Conservation (phyloP, 352 stramenopile genomes). For the Pythium grandisporangium region DNA sequence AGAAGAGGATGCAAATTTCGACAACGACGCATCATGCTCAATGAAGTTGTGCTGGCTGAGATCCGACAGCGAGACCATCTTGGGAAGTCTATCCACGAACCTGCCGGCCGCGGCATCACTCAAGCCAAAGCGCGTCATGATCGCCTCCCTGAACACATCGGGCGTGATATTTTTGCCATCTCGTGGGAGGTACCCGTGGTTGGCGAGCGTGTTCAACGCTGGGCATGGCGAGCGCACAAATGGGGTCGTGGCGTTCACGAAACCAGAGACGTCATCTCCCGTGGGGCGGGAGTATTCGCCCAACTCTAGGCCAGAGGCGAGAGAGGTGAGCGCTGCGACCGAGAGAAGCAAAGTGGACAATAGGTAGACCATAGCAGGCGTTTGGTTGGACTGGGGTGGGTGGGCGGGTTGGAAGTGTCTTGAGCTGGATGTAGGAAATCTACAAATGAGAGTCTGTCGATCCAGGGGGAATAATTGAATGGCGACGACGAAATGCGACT, state of each 20-base stretch:
- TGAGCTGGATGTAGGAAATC: too few species aligned
- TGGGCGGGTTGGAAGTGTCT: too few species aligned
- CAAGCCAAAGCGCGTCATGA: constrained; percentile 42
- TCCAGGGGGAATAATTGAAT: too few species aligned
- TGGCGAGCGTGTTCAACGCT: constrained; percentile 59
- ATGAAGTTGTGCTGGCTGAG: constrained; percentile 46
- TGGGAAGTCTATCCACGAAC: constrained; percentile 22
- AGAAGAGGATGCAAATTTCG: constrained; percentile 21
- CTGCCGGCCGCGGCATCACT: constrained; percentile 20
- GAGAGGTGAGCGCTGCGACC: too few species aligned
- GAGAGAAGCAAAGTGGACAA: too few species aligned
- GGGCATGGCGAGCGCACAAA: constrained; percentile 44
- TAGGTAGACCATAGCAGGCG: too few species aligned
- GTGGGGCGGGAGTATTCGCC: constrained; percentile 27
- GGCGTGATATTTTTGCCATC: constrained; percentile 44
- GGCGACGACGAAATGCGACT: too few species aligned
- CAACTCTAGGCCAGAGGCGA: background rate
- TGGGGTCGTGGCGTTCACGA: constrained; percentile 7
- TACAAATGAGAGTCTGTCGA: too few species aligned
- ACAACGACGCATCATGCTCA: constrained; percentile 63
- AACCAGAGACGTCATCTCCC: constrained; percentile 16
- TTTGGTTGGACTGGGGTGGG: too few species aligned
- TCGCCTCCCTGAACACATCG: constrained; percentile 18
- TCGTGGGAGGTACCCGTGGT: constrained; percentile 51
- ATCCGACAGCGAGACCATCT: constrained; percentile 36